A percentile compares a stretch with the other conserved stretches of the same genome.
phyloP scores from a whole-genome alignment of 306 rosid species.

The Sechiopsis laciniata region DNA sequence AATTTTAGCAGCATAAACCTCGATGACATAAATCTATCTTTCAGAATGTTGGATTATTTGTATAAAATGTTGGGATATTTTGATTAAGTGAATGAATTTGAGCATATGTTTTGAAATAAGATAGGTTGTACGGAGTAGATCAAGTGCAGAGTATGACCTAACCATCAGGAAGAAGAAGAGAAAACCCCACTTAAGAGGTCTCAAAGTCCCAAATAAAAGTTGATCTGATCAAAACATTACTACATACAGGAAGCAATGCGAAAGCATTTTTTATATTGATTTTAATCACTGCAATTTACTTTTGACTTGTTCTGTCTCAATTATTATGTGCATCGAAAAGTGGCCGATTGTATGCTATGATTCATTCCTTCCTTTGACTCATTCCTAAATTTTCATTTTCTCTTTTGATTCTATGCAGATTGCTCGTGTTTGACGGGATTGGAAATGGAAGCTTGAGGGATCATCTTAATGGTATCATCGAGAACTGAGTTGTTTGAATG shows the following conservation, averaged over 20 bases:
- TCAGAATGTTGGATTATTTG: constrained; percentile 1
- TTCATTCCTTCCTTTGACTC: not conserved
- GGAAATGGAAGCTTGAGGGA: constrained; percentile 91
- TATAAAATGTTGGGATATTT: not conserved
- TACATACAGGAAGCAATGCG: not conserved
- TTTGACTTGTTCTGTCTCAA: constrained; percentile 1
- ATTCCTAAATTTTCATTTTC: not conserved
- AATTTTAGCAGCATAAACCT: not conserved
- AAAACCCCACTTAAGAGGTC: not conserved
- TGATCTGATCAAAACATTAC: not conserved
- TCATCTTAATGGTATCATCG: constrained; percentile 66
- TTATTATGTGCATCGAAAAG: not conserved
- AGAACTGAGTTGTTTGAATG: constrained; percentile 12
- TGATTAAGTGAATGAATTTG: not conserved
- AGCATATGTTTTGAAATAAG: not conserved
- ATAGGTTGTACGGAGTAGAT: not conserved
- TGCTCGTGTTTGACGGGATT: constrained; percentile 65
- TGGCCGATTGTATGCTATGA: not conserved
- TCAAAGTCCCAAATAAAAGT: constrained; percentile 1
- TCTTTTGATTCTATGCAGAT: constrained; percentile 37
- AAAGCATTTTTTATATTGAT: not conserved
- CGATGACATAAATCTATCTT: not conserved
- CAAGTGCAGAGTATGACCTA: not conserved
- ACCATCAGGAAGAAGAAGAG: not conserved
- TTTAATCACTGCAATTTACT: not conserved